Evolutionary conservation across 1,284 basidiomycete species (phyloP), one percentile per base, ranked within the genome.

Genomic region (Fomitopsis palustris): DNA sequence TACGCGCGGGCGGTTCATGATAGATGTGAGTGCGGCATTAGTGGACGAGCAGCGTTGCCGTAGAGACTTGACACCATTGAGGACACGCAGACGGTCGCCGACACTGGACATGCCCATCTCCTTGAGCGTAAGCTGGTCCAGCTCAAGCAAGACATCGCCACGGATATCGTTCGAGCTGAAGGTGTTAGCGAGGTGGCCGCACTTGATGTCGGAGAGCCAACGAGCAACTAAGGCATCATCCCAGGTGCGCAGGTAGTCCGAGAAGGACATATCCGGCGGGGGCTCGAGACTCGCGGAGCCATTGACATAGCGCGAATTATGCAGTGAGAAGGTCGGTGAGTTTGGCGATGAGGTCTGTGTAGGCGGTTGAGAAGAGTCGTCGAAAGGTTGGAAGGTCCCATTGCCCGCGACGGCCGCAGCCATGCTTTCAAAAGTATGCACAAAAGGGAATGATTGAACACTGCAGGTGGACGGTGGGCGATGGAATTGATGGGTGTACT

Each of bases 101-200:
- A 98, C 88, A 72, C 90, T 94, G 49, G 79, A 70, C 31, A 98
- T 84, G 31, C 91, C 91, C 84, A 97, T 92, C 75, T 97, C 95
- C 72, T 89, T 93, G 49, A 98, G 75, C 2, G 86, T 90, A 4
- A 79, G 74, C 74, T 94, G 91, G 69, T 97, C 95, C 39, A 98
- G 77, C 67, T 98, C 95, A 54, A 97, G 80, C 7, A 98, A 74
- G 38, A 97, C 87, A 69, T 92, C 88, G 9, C 95, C 94, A 47
- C 92, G 79, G 64, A 98, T 95, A 70, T 97, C 94, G 75, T 95
- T 92, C 4, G 81, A 79, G 54, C 81, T 84, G 76, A 98, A 98
- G 0, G 83, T 79, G 4, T 79, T 71, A 1, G 87, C 83, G 68
- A 93, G 88, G 33, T 82, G 81, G 0, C 76, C 82, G 66, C 93